phyloP scores from a whole-genome alignment of 2,329 filamentous ascomycete species.

The Paradendryphiella salina region DNA sequence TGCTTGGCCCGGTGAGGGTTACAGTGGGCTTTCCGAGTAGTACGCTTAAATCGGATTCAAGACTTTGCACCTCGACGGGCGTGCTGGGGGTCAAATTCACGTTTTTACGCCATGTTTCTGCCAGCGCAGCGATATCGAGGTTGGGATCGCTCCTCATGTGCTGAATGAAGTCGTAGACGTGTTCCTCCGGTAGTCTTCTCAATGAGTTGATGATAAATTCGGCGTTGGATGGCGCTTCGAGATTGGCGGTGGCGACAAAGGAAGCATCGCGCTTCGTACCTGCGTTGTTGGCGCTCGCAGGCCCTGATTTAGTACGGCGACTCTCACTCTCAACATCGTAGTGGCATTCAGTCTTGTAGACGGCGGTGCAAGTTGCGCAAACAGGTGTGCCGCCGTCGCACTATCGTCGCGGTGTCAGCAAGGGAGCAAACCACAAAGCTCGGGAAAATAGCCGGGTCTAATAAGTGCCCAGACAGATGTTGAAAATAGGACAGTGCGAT shows the following conservation, averaged over 20 bases:
- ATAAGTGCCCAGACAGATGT: background rate
- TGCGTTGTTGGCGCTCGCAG: conserved; percentile 22
- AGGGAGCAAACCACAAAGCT: background rate
- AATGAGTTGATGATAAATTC: conserved; percentile 51
- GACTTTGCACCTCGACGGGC: conserved; percentile 29
- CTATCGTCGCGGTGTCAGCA: conserved; percentile 39
- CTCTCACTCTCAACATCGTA: conserved; percentile 57
- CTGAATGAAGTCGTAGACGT: conserved; percentile 50
- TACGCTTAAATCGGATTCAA: conserved; percentile 44
- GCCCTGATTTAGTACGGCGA: conserved; percentile 47
- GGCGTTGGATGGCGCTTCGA: conserved; percentile 22
- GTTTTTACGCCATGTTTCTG: conserved; percentile 48
- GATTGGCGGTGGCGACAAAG: conserved; percentile 13
- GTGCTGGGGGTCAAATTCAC: conserved; percentile 41
- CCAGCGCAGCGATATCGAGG: conserved; percentile 47
- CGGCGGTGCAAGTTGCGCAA: conserved; percentile 56
- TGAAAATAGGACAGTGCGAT: background rate
- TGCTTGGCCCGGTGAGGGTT: conserved; percentile 40
- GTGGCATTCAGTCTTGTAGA: conserved; percentile 55
- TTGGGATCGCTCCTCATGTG: conserved; percentile 49
- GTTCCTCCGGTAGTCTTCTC: conserved; percentile 50
- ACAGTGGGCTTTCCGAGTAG: conserved; percentile 45
- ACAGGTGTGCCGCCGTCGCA: conserved; percentile 55
- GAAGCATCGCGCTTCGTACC: conserved; percentile 40
- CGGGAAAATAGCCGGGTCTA: background rate